Base-by-base conservation (phyloP, 495 filamentous ascomycete genomes). In the Lasiosphaeria miniovina region DNA sequence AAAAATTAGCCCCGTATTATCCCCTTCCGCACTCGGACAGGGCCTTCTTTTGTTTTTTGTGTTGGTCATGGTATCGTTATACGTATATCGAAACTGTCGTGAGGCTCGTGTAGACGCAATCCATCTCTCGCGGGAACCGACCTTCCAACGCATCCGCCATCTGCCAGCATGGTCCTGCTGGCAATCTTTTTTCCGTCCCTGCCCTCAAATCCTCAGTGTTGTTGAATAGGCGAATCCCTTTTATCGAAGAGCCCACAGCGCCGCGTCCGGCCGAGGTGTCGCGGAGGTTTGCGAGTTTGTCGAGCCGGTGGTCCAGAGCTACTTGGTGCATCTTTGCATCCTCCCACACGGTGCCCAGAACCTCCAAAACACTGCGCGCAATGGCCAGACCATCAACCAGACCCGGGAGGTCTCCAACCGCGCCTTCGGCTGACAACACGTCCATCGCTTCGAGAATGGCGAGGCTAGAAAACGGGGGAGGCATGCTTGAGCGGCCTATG, bases 381-480 rank as follows among this genome's bases (percentile, higher is more conserved):
- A 63, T 36, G 36, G 60, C 53, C 17, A 68, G 52, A 11, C 49
- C 36, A 36, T 68, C 66, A 6, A 70, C 34, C 24, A 70, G 55
- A 4, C 36, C 56, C 0, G 58, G 58, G 6, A 70, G 63, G 7
- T 70, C 66, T 10, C 31, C 38, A 12, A 61, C n/a, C 11, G 24
- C 33, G 11, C 68, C 68, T 54, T 66, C 64, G 9, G 68, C 63
- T 4, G 68, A 66, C 11, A 70, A 58, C 9, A 70, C 68, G 59
- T 70, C 68, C 50, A 59, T 55, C 2, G 61, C 63, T 49, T 70
- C 68, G 52, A 70, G 55, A 14, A 70, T 59, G 31, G 66, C 66
- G 49, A 53, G 59, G 50, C 58, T 58, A 12, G 61, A 55, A 41
- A 68, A 67, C 1, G 61, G 66, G 8, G 66, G 66, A 34, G 63